Conservation (phyloP, 139 green algal species). For the Desmodesmus armatus region DNA sequence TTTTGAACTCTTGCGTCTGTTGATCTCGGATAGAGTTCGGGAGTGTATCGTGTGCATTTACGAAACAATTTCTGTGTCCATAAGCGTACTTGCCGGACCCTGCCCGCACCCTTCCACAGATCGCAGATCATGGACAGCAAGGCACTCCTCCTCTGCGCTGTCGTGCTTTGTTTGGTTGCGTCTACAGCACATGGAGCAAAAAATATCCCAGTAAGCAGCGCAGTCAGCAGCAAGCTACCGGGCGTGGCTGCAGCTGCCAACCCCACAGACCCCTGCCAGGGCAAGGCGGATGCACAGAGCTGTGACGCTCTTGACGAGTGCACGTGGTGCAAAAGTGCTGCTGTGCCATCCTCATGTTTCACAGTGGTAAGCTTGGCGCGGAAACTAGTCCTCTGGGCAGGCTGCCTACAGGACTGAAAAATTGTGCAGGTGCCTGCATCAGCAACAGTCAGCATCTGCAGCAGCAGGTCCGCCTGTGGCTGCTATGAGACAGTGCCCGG, state of each 20-base stretch:
- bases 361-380: slow-evolving; percentile 33
- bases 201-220: background rate
- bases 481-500: no score
- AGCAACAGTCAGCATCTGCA: background rate
- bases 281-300: background rate
- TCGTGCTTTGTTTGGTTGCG: background rate
- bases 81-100: background rate
- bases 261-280: slow-evolving; percentile 27
- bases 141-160: background rate
- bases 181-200: background rate
- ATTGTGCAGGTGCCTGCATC: background rate
- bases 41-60: no score
- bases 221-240: background rate
- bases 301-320: slow-evolving; percentile 32
- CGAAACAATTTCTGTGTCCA: background rate
- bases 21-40: no score
- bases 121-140: background rate
- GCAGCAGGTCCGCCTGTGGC: background rate
- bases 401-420: background rate
- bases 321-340: slow-evolving; percentile 41
- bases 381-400: no score
- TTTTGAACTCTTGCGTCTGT: no score
- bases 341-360: slow-evolving; percentile 32
- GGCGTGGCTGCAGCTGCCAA: background rate
- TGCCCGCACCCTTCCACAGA: background rate